Evolutionary conservation across 2,329 filamentous ascomycete species (phyloP).

Genomic region (Aspergillus aculeatinus): DNA sequence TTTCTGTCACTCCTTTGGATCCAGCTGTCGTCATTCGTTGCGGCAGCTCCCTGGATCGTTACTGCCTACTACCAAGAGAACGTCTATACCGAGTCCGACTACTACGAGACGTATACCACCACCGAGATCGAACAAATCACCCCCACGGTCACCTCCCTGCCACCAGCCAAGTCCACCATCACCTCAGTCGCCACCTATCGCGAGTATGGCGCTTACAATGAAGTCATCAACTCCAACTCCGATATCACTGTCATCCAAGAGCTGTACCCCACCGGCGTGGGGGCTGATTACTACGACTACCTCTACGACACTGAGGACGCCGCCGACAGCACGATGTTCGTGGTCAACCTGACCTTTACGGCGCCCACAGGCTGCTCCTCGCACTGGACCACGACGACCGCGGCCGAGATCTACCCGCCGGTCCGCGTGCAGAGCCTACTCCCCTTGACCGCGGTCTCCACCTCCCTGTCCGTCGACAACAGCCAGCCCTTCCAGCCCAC

Average conservation of each 20-base stretch:
- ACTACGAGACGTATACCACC: conserved; percentile 11
- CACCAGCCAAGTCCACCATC: conserved; percentile 26
- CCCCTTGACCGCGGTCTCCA: conserved; percentile 22
- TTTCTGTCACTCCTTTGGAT: conserved; percentile 23
- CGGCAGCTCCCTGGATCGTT: conserved; percentile 32
- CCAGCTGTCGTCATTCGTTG: conserved; percentile 18
- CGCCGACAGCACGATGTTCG: conserved; percentile 22
- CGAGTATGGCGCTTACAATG: conserved; percentile 5
- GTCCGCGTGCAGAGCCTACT: conserved; percentile 16
- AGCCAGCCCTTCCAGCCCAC: conserved; percentile 24
- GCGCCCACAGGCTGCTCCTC: conserved; percentile 31
- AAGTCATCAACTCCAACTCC: background rate
- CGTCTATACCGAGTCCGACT: conserved; percentile 11
- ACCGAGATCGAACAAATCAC: conserved; percentile 22
- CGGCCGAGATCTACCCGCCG: conserved; percentile 22
- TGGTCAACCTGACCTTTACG: conserved; percentile 29
- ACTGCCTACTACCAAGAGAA: conserved; percentile 28
- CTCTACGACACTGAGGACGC: conserved; percentile 3
- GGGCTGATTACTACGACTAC: conserved; percentile 8
- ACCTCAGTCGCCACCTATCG: conserved; percentile 17
- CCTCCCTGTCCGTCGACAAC: conserved; percentile 25
- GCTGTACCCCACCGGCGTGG: conserved; percentile 29
- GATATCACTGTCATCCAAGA: conserved; percentile 28
- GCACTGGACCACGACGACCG: conserved; percentile 28
- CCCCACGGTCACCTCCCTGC: conserved; percentile 24